A percentile compares a stretch with the other conserved stretches of the same genome.
Evolutionary conservation across 2,329 filamentous ascomycete genomes (phyloP).

Genomic region (Passalora sequoiae): DNA sequence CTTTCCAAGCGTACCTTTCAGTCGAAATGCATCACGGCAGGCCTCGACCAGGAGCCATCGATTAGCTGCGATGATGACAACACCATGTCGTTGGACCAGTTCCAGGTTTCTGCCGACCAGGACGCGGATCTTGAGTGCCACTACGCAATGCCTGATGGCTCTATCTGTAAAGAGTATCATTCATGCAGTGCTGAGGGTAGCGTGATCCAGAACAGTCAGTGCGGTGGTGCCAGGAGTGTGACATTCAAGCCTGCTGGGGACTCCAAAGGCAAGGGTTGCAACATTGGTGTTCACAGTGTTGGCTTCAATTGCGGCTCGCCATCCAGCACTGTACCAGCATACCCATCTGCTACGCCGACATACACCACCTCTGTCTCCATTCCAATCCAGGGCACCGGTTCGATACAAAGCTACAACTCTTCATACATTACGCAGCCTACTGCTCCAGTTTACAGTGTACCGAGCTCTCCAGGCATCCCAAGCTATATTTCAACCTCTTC

Average conservation of each 20-base stretch:
- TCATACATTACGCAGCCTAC: neutral
- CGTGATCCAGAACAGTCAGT: slow-evolving; percentile 76
- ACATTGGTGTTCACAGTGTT: slow-evolving; percentile 68
- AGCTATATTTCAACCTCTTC: slow-evolving; percentile 8
- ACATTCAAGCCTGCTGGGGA: slow-evolving; percentile 53
- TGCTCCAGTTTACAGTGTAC: neutral
- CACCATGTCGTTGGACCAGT: slow-evolving; percentile 67
- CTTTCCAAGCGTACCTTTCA: slow-evolving; percentile 43
- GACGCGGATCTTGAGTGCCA: slow-evolving; percentile 74
- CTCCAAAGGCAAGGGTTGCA: slow-evolving; percentile 46
- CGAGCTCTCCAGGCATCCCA: slow-evolving; percentile 4
- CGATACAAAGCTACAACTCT: no score
- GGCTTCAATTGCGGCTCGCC: slow-evolving; percentile 63
- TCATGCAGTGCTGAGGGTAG: slow-evolving; percentile 63
- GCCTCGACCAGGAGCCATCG: slow-evolving; percentile 41
- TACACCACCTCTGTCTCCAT: slow-evolving; percentile 3
- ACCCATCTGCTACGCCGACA: slow-evolving; percentile 28
- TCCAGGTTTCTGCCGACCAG: slow-evolving; percentile 68
- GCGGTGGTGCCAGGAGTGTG: slow-evolving; percentile 82
- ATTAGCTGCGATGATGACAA: slow-evolving; percentile 46
- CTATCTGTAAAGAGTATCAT: slow-evolving; percentile 71
- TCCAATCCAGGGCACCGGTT: neutral
- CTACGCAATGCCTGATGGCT: slow-evolving; percentile 80
- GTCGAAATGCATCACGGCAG: slow-evolving; percentile 40
- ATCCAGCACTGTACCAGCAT: slow-evolving; percentile 28